phyloP scores from a whole-genome alignment of 75 land plant species.

The Sequoia sempervirens region DNA sequence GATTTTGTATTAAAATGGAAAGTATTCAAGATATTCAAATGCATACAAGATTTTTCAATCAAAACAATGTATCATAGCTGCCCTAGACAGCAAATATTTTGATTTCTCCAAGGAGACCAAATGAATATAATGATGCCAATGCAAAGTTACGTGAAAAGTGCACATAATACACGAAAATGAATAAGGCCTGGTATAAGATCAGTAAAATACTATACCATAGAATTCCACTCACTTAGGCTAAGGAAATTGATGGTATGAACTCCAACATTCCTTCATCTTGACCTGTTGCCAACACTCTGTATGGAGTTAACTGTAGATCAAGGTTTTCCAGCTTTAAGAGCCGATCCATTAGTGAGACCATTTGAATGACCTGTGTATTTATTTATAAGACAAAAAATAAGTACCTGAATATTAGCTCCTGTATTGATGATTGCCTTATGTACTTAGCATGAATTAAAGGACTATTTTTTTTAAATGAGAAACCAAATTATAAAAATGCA shows the following conservation, averaged over 20 bases:
- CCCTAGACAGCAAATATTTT: not conserved
- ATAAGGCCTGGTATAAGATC: not conserved
- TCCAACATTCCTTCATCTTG: constrained; percentile 99
- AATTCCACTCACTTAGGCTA: constrained; percentile 66
- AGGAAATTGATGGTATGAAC: constrained; percentile 88
- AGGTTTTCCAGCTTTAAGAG: constrained; percentile 94
- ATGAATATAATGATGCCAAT: not conserved
- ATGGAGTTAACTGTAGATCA: constrained; percentile 93
- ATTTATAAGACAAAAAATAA: not conserved
- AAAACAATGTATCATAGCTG: not conserved
- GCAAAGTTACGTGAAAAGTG: not conserved
- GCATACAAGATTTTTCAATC: not conserved
- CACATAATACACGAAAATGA: not conserved
- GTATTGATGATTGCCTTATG: not conserved
- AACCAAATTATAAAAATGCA: not conserved
- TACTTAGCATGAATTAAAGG: not conserved
- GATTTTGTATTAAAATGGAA: not conserved
- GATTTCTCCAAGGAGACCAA: not conserved
- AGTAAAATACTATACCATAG: not conserved
- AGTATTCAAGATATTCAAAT: not conserved
- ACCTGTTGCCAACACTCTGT: constrained; percentile 91
- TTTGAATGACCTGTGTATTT: constrained; percentile 77
- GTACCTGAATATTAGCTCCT: not conserved
- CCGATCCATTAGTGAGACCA: constrained; percentile 96
- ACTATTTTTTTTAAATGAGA: not conserved